These are phyloP conservation scores for Akanthomyces dipterigenus DNA, from an alignment of 2,329 filamentous ascomycete species.

Conservation along the genomic window DNA sequence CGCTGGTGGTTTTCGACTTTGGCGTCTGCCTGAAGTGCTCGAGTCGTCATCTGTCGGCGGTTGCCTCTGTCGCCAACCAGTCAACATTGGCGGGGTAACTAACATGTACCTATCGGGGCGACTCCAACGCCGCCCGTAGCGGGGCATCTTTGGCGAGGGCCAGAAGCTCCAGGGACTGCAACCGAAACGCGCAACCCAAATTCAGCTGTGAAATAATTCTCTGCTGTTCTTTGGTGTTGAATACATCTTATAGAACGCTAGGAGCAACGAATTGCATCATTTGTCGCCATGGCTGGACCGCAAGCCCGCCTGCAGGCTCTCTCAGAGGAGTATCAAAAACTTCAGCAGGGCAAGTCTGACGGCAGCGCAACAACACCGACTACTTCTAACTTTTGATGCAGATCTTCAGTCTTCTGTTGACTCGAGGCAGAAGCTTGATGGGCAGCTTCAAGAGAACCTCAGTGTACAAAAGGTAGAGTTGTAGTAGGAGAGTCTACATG, in stretches of 20 bases:
- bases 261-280: too few relatives aligned
- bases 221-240: background rate
- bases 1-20: constrained; percentile 3
- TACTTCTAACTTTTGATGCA: constrained; percentile 28
- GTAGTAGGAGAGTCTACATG: background rate
- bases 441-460: constrained; percentile 88
- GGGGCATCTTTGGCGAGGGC: constrained; percentile 2
- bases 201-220: background rate
- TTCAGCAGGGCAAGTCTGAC: constrained; percentile 64
- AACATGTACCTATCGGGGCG: constrained; percentile 30
- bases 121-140: constrained; percentile 7
- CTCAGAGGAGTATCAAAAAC: constrained; percentile 78
- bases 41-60: constrained; percentile 9
- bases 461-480: constrained; percentile 68
- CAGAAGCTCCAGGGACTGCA: background rate
- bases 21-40: constrained; percentile 4
- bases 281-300: constrained; percentile 54
- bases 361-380: background rate
- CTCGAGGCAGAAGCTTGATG: constrained; percentile 84
- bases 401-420: constrained; percentile 73
- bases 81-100: constrained; percentile 33
- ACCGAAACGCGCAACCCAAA: background rate
- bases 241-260: background rate
- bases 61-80: constrained; percentile 6
- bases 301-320: constrained; percentile 75